These are phyloP conservation scores for Eutrema japonicum DNA, from an alignment of 345 rosid genomes.

Conservation along the genomic window DNA sequence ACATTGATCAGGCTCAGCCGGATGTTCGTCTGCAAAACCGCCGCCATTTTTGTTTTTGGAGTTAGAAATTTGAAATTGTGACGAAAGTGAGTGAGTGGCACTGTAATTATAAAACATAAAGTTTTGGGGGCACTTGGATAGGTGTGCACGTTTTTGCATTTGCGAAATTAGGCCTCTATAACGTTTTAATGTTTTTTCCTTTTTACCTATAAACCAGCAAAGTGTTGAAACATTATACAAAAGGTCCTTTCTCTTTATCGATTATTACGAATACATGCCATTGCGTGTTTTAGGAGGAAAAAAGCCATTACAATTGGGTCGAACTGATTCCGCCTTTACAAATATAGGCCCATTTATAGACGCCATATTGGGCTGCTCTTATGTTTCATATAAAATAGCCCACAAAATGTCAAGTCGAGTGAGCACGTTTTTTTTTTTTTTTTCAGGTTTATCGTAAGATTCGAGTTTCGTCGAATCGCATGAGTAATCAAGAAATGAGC, in stretches of 20 bases:
- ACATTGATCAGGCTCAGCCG: constrained; percentile 22
- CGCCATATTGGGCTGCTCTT: neutral
- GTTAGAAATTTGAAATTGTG: neutral
- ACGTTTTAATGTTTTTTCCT: neutral
- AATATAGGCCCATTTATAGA: neutral
- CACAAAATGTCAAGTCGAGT: neutral
- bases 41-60: constrained; percentile 45
- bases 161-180: neutral
- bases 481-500: neutral
- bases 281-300: neutral
- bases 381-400: neutral
- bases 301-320: neutral
- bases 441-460: neutral
- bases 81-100: neutral
- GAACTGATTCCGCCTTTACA: neutral
- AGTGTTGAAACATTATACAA: neutral
- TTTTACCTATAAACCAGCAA: constrained; percentile 5
- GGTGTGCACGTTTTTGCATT: constrained; percentile 41
- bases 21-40: constrained; percentile 46
- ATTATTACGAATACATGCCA: constrained; percentile 11
- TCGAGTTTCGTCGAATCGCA: neutral
- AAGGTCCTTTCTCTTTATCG: neutral
- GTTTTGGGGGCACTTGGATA: constrained; percentile 9
- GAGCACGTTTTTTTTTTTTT: neutral
- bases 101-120: neutral